Percentiles rank a stretch among this genome's conserved stretches.
Conservation (phyloP, 768 basidiomycete species). For the Auricularia heimuer region DNA sequence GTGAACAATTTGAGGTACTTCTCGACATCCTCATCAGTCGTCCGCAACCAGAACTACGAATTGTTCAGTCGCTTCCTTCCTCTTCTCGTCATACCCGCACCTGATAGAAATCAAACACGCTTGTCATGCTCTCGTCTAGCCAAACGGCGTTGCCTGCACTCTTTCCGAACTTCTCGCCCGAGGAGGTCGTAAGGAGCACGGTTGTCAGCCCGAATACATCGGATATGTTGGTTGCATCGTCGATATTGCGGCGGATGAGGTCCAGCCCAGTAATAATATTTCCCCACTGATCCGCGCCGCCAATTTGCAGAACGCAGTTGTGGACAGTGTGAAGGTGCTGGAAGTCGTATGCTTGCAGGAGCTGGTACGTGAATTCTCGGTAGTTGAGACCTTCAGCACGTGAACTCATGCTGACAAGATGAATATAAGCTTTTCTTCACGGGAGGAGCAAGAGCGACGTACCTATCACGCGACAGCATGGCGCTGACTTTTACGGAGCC, state of each 20-base stretch:
- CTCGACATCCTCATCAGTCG: constrained; percentile 69
- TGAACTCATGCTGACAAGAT: constrained; percentile 46
- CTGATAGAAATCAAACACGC: constrained; percentile 91
- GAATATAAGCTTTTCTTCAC: too few species aligned
- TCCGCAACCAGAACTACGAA: constrained; percentile 77
- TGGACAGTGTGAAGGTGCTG: constrained; percentile 55
- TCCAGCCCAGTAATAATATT: constrained; percentile 93
- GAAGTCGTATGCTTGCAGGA: constrained; percentile 96
- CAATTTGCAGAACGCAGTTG: constrained; percentile 78
- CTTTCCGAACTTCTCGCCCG: constrained; percentile 95
- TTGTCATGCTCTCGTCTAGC: constrained; percentile 70
- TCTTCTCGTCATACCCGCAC: constrained; percentile 28
- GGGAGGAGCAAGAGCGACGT: constrained; percentile 11
- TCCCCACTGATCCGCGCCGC: constrained; percentile 98
- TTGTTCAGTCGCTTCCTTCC: background rate
- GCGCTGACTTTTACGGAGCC: constrained; percentile 77
- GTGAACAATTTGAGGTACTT: constrained; percentile 78
- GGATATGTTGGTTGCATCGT: background rate
- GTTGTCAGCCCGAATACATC: constrained; percentile 62
- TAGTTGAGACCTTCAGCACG: constrained; percentile 70
- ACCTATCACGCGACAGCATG: constrained; percentile 92
- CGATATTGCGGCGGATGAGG: constrained; percentile 52
- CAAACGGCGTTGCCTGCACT: constrained; percentile 93
- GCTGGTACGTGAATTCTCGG: constrained; percentile 95
- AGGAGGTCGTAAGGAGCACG: constrained; percentile 81